Evolutionary conservation across 2,329 filamentous ascomycete genomes (phyloP).

Genomic region (Xylaria digitata): DNA sequence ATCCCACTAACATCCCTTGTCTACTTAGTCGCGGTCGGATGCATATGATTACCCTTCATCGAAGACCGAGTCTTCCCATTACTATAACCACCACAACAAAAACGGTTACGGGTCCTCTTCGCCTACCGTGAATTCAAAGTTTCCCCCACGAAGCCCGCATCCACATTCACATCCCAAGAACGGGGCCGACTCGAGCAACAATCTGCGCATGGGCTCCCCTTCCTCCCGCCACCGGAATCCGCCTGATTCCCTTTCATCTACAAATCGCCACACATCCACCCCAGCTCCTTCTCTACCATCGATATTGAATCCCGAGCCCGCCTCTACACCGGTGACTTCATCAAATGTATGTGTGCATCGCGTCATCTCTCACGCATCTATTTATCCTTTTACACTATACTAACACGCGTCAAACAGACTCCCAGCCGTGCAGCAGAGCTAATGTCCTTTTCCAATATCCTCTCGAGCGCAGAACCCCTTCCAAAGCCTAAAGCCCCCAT

Average conservation of each 20-base stretch:
- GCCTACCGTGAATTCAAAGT: slow-evolving; percentile 46
- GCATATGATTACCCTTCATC: slow-evolving; percentile 54
- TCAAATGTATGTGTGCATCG: slow-evolving; percentile 46
- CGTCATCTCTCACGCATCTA: not conserved
- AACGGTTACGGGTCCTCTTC: slow-evolving; percentile 50
- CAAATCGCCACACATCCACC: slow-evolving; percentile 46
- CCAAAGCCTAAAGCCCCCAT: slow-evolving; percentile 59
- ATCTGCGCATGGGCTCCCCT: slow-evolving; percentile 48
- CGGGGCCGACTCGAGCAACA: slow-evolving; percentile 49
- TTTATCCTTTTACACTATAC: slow-evolving; percentile 10
- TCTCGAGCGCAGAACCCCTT: slow-evolving; percentile 80
- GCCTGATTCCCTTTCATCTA: slow-evolving; percentile 43
- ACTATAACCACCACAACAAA: slow-evolving; percentile 51
- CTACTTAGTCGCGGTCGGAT: slow-evolving; percentile 53
- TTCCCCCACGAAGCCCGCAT: slow-evolving; percentile 47
- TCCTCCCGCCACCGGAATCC: slow-evolving; percentile 48
- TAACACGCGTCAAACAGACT: slow-evolving; percentile 60
- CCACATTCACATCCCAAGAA: slow-evolving; percentile 52
- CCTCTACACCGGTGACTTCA: slow-evolving; percentile 41
- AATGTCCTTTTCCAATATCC: slow-evolving; percentile 96
- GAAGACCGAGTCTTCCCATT: slow-evolving; percentile 44
- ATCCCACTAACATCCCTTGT: slow-evolving; percentile 32
- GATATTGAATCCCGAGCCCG: slow-evolving; percentile 51
- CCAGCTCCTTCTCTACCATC: slow-evolving; percentile 50
- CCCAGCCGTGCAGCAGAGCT: slow-evolving; percentile 81